Percentiles rank a stretch among this genome's conserved stretches.
phyloP scores from a whole-genome alignment of 139 green algal species.

The Haematococcus sp. region DNA sequence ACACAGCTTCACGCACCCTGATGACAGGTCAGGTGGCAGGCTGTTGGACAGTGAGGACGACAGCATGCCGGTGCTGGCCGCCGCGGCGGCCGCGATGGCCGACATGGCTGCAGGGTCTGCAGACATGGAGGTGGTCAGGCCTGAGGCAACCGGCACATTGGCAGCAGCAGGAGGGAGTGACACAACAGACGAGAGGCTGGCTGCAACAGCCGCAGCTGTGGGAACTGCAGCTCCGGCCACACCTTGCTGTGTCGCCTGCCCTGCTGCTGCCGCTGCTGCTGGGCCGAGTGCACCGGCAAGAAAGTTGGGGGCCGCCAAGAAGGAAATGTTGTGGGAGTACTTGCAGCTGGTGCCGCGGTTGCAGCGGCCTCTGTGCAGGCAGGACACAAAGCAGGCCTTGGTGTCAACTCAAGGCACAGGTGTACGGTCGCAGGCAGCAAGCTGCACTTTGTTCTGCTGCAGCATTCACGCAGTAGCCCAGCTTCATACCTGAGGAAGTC shows the following conservation, averaged over 20 bases:
- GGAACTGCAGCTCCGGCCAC: no score
- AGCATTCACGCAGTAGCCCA: not conserved
- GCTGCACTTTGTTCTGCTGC: no score
- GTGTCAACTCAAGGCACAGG: not conserved
- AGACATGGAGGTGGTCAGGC: conserved; percentile 2
- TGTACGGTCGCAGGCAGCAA: not conserved
- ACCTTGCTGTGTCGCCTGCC: no score
- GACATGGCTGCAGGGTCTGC: not conserved
- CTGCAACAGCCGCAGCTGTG: no score
- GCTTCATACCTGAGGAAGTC: conserved; percentile 58
- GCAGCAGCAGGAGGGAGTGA: not conserved
- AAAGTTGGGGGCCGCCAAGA: conserved; percentile 21
- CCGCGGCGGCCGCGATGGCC: conserved; percentile 11
- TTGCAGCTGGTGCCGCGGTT: conserved; percentile 65
- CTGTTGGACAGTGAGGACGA: not conserved
- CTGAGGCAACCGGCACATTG: not conserved
- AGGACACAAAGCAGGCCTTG: not conserved
- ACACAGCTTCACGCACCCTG: not conserved
- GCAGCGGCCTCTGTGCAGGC: conserved; percentile 60
- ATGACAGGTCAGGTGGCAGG: not conserved
- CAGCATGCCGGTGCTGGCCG: conserved; percentile 12
- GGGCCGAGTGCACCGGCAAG: not conserved
- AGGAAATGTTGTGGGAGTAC: conserved; percentile 78
- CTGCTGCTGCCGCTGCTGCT: not conserved
- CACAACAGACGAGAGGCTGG: not conserved